Conservation (phyloP, 129 eudicot species). For the Glebionis coronaria region DNA sequence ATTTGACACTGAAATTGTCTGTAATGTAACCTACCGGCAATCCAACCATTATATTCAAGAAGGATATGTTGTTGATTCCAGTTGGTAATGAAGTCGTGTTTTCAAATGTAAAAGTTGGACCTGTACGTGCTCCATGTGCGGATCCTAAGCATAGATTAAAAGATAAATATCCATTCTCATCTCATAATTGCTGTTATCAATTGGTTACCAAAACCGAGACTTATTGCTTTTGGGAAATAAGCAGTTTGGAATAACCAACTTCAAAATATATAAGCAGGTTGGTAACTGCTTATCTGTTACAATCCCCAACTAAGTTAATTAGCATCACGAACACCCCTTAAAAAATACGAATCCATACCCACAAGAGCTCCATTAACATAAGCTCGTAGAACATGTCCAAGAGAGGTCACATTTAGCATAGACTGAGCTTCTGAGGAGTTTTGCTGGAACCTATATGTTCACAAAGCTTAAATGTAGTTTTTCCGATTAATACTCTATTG, state of each 20-base stretch:
- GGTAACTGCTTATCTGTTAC: not conserved
- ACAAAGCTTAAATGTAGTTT: conserved; percentile 1
- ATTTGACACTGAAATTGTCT: not conserved
- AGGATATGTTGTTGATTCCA: conserved; percentile 58
- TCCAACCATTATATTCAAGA: conserved; percentile 74
- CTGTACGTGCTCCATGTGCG: conserved; percentile 46
- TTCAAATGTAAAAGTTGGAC: conserved; percentile 29
- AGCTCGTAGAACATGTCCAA: conserved; percentile 66
- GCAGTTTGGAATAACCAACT: too few relatives aligned
- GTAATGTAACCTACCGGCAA: conserved; percentile 63
- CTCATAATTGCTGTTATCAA: too few relatives aligned
- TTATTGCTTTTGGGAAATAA: too few relatives aligned
- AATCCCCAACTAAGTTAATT: too few relatives aligned
- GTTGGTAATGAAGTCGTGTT: conserved; percentile 23
- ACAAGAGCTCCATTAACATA: conserved; percentile 64
- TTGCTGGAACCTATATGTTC: conserved; percentile 41
- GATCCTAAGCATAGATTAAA: conserved; percentile 38
- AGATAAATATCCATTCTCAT: not conserved
- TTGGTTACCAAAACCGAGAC: too few relatives aligned
- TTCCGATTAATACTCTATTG: not conserved
- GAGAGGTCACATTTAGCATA: conserved; percentile 42
- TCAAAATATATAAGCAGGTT: not conserved
- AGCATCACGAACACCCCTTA: too few relatives aligned
- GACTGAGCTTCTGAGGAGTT: conserved; percentile 35
- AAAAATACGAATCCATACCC: conserved; percentile 44